Evolutionary conservation across 2,329 filamentous ascomycete genomes (phyloP).

Genomic region (Arthroderma sp.): DNA sequence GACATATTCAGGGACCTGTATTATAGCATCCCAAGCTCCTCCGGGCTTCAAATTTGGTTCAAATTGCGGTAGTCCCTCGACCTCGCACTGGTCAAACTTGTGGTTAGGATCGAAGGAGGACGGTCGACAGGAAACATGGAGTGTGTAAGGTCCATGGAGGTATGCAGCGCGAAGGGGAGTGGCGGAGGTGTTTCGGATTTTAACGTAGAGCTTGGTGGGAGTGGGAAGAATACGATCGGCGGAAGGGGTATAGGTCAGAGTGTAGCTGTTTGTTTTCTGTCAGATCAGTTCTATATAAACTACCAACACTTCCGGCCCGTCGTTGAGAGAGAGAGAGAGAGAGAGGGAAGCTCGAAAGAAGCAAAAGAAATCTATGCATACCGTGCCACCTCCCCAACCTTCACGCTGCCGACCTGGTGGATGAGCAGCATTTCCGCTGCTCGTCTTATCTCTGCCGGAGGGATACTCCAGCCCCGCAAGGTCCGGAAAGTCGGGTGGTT

Average conservation of each 20-base stretch:
- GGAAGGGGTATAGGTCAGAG: constrained; percentile 80
- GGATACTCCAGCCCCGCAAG: constrained; percentile 26
- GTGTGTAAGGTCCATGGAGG: constrained; percentile 86
- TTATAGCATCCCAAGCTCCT: constrained; percentile 67
- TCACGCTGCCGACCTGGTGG: constrained; percentile 81
- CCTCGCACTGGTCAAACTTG: constrained; percentile 57
- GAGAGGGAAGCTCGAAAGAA: no score
- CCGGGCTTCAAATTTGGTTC: constrained; percentile 95
- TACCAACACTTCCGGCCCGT: not conserved
- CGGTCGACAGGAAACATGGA: constrained; percentile 78
- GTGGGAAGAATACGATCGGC: constrained; percentile 82
- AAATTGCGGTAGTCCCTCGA: constrained; percentile 73
- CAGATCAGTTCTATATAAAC: not conserved
- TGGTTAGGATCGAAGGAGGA: constrained; percentile 70
- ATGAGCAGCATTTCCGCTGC: constrained; percentile 63
- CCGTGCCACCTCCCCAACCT: constrained; percentile 86
- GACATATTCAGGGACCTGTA: constrained; percentile 61
- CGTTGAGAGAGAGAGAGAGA: no score
- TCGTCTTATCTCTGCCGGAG: constrained; percentile 16
- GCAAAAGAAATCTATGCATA: constrained; percentile 39
- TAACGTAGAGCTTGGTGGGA: constrained; percentile 67
- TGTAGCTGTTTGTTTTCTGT: constrained; percentile 43
- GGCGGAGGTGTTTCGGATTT: constrained; percentile 82
- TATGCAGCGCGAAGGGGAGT: constrained; percentile 89
- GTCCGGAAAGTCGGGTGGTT: constrained; percentile 22